phyloP scores from a whole-genome alignment of 2,329 filamentous ascomycete genomes.

The Sporothrix pallida region DNA sequence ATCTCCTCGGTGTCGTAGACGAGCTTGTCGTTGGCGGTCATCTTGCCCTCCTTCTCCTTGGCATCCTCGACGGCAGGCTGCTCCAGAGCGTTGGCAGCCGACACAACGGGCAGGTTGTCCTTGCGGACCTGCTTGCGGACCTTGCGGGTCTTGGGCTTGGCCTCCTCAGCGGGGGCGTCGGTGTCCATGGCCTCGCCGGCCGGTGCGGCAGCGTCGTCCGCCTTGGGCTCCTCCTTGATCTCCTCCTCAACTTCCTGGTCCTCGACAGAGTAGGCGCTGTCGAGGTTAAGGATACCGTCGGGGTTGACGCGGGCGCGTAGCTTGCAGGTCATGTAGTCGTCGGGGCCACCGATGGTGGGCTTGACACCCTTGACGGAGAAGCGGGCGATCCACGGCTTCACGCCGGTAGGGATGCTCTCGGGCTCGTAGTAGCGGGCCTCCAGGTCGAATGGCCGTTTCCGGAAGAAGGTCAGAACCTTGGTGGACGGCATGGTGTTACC shows the following conservation, averaged over 20 bases:
- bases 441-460: conserved; percentile 95
- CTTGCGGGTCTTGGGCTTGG: conserved; percentile 81
- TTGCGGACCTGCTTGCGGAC: conserved; percentile 99
- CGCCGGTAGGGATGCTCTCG: conserved; percentile 84
- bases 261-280: conserved; percentile 97
- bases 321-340: conserved; percentile 99
- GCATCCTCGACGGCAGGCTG: conserved; percentile 67
- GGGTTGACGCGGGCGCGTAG: conserved; percentile 96
- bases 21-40: conserved; percentile 98
- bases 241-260: conserved; percentile 92
- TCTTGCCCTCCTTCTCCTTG: conserved; percentile 81
- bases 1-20: conserved; percentile 98
- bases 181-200: conserved; percentile 75
- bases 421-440: conserved; percentile 93
- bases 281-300: conserved; percentile 93
- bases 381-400: conserved; percentile 92
- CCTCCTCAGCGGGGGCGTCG: conserved; percentile 67
- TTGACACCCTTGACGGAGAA: conserved; percentile 99
- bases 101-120: conserved; percentile 87
- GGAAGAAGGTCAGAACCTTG: conserved; percentile 99
- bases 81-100: conserved; percentile 82
- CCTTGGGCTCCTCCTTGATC: conserved; percentile 48
- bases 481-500: conserved; percentile 97
- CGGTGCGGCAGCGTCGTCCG: conserved; percentile 39
- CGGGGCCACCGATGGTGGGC: conserved; percentile 74